Evolutionary conservation across 2,329 filamentous ascomycete genomes (phyloP).

Genomic region (Alternaria alternata): DNA sequence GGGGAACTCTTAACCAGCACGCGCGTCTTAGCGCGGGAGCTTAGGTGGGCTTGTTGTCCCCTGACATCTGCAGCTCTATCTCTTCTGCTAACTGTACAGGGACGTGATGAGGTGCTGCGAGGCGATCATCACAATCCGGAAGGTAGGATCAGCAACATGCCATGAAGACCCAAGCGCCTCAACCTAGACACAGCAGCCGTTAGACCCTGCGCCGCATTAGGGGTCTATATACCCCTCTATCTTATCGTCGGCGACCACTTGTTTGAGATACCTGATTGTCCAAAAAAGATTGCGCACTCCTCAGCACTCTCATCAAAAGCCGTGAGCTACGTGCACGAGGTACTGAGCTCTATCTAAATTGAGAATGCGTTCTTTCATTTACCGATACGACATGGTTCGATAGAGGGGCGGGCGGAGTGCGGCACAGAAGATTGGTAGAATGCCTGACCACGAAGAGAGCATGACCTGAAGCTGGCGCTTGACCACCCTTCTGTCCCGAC

Average conservation of each 20-base stretch:
- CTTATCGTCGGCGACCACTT: neutral
- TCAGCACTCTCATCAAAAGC: neutral
- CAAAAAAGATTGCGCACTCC: neutral
- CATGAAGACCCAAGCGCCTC: slow-evolving; percentile 1
- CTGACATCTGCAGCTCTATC: slow-evolving; percentile 20
- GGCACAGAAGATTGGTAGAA: neutral
- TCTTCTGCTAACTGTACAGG: slow-evolving; percentile 7
- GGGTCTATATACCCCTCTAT: neutral
- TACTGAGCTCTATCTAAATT: neutral
- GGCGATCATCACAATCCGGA: slow-evolving; percentile 3
- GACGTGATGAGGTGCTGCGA: neutral
- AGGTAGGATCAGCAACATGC: slow-evolving; percentile 7
- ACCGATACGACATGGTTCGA: neutral
- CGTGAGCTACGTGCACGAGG: neutral
- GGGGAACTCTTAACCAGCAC: slow-evolving; percentile 13
- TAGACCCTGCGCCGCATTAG: slow-evolving; percentile 4
- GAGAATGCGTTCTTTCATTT: neutral
- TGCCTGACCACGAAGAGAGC: neutral
- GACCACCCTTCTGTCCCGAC: neutral
- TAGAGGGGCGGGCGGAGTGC: neutral
- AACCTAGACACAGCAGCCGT: neutral
- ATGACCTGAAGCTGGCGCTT: neutral
- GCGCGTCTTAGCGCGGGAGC: slow-evolving; percentile 30
- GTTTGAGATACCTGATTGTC: neutral
- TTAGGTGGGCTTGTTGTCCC: slow-evolving; percentile 28